phyloP scores from a whole-genome alignment of 495 filamentous ascomycete genomes.

The Penicillium angulare region DNA sequence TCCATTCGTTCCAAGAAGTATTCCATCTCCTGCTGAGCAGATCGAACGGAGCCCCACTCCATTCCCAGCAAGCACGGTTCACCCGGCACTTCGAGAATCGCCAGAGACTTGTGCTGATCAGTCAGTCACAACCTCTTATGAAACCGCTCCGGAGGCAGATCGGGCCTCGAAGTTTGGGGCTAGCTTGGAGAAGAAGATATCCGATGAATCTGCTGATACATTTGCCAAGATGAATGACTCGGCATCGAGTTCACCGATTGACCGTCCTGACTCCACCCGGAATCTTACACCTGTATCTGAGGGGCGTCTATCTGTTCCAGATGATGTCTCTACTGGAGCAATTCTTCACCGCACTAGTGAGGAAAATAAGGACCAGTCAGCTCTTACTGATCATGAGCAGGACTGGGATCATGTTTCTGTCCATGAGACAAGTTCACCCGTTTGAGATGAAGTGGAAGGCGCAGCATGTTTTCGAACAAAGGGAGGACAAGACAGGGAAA shows the following conservation, averaged over 20 bases:
- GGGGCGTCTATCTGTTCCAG: not conserved
- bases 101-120: not conserved
- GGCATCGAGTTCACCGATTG: no score
- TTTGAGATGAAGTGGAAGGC: no score
- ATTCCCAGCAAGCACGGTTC: not conserved
- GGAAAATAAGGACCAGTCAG: not conserved
- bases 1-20: slow-evolving; percentile 9
- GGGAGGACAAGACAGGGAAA: no score
- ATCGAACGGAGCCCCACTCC: not conserved
- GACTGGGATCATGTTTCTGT: slow-evolving; percentile 9
- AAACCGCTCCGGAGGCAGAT: not conserved
- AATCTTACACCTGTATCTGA: not conserved
- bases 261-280: no score
- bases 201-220: not conserved
- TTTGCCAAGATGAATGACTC: no score
- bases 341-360: not conserved
- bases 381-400: not conserved
- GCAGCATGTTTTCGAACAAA: no score
- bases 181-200: not conserved
- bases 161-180: not conserved
- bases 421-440: not conserved
- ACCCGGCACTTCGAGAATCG: not conserved
- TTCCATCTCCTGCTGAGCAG: not conserved
- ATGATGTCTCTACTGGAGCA: not conserved
- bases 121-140: not conserved